Conservation (phyloP, 2,329 filamentous ascomycete species). For the Verticillium nubilum region DNA sequence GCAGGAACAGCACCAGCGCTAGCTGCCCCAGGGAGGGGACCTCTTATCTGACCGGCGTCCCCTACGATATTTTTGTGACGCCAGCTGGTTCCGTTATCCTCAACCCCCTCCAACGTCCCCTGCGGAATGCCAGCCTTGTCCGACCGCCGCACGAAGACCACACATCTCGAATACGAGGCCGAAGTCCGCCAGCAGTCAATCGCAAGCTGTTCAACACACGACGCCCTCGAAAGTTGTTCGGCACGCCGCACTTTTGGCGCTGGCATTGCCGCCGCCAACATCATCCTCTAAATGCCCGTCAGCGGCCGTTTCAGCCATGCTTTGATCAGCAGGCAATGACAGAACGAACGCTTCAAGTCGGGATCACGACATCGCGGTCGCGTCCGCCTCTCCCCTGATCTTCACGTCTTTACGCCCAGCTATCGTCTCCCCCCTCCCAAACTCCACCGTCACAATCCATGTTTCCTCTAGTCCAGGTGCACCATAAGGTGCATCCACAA, state of each 20-base stretch:
- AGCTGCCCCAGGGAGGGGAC: too few relatives aligned
- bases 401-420: background rate
- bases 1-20: too few relatives aligned
- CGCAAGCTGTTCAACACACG: background rate
- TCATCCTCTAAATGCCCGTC: conserved; percentile 33
- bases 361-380: background rate
- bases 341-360: conserved; percentile 10
- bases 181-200: too few relatives aligned
- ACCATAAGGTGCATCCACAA: conserved; percentile 42
- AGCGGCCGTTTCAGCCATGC: conserved; percentile 30
- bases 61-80: too few relatives aligned
- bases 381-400: conserved; percentile 5
- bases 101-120: too few relatives aligned
- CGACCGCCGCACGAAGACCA: too few relatives aligned
- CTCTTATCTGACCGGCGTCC: too few relatives aligned
- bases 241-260: conserved; percentile 9
- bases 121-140: too few relatives aligned
- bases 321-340: conserved; percentile 39
- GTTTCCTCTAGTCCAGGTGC: conserved; percentile 47
- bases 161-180: too few relatives aligned
- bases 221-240: background rate
- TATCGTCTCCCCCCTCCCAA: background rate
- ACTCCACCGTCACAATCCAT: conserved; percentile 22
- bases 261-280: conserved; percentile 10
- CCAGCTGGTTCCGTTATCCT: too few relatives aligned